Conservation (phyloP, 768 basidiomycete genomes). For the Clavaria fumosa region DNA sequence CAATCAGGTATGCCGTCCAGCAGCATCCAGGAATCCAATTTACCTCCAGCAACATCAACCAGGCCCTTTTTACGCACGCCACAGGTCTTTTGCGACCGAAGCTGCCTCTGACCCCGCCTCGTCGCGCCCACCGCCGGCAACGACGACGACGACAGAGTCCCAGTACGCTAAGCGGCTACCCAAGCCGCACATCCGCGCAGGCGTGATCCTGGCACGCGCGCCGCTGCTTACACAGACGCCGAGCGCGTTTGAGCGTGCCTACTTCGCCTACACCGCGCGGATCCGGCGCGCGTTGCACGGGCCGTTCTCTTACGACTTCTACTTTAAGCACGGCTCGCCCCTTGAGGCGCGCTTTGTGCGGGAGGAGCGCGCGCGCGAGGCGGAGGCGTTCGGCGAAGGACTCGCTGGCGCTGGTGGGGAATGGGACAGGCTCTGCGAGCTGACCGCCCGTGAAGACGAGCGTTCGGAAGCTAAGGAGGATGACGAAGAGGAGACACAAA, state of each 20-base stretch:
- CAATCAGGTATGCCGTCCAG: too few relatives aligned
- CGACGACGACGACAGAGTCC: constrained; percentile 17
- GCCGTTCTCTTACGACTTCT: constrained; percentile 80
- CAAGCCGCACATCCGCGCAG: constrained; percentile 33
- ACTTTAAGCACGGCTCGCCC: constrained; percentile 84
- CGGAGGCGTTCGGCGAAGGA: constrained; percentile 52
- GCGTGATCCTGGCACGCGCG: constrained; percentile 65
- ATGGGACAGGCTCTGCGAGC: too few relatives aligned
- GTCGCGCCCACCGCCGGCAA: constrained; percentile 8
- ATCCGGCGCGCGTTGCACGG: constrained; percentile 76
- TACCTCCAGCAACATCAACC: too few relatives aligned
- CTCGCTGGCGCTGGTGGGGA: too few relatives aligned
- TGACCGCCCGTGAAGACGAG: too few relatives aligned
- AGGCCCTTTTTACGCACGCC: too few relatives aligned
- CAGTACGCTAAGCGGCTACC: too few relatives aligned
- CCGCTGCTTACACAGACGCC: constrained; percentile 62
- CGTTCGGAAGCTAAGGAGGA: constrained; percentile 30
- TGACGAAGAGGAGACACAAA: constrained; percentile 31
- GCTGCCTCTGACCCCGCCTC: constrained; percentile 14
- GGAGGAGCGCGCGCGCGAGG: constrained; percentile 61
- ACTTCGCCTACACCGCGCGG: constrained; percentile 70
- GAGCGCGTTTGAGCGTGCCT: constrained; percentile 61
- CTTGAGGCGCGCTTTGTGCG: constrained; percentile 67
- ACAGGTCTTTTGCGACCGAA: constrained; percentile 31
- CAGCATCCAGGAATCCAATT: too few relatives aligned